phyloP scores from a whole-genome alignment of 2,329 filamentous ascomycete genomes.

The Aspergillus fructus region DNA sequence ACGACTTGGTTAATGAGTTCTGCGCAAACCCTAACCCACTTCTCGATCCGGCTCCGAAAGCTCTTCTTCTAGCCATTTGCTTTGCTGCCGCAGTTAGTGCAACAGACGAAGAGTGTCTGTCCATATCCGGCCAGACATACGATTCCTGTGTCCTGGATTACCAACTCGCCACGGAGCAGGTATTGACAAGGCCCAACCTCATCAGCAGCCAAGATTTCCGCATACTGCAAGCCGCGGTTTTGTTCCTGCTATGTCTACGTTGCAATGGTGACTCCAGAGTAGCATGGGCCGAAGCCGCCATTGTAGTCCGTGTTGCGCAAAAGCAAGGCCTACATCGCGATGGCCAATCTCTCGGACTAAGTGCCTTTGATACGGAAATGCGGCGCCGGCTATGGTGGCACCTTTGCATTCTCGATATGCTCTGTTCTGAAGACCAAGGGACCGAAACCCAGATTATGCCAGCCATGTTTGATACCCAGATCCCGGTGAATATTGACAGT shows the following conservation, averaged over 20 bases:
- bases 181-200: constrained; percentile 15
- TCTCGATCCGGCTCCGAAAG: not conserved
- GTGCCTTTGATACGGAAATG: constrained; percentile 25
- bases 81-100: not conserved
- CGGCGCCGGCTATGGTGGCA: constrained; percentile 32
- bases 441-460: constrained; percentile 25
- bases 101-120: not conserved
- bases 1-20: not conserved
- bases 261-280: constrained; percentile 7
- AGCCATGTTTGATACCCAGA: constrained; percentile 23
- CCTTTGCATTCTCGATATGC: constrained; percentile 29
- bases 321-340: constrained; percentile 13
- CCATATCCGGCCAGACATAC: not conserved
- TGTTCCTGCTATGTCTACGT: constrained; percentile 19
- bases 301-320: constrained; percentile 10
- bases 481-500: constrained; percentile 26
- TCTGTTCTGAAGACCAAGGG: constrained; percentile 27
- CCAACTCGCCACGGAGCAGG: constrained; percentile 7
- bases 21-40: not conserved
- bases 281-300: constrained; percentile 5
- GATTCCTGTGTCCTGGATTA: not conserved
- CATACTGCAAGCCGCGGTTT: constrained; percentile 18
- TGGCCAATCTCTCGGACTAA: constrained; percentile 1
- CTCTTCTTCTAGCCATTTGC: not conserved
- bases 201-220: constrained; percentile 12